Percentiles rank a stretch among this genome's conserved stretches.
phyloP scores from a whole-genome alignment of 106 monocot genomes.

The Hemerocallis citrina region DNA sequence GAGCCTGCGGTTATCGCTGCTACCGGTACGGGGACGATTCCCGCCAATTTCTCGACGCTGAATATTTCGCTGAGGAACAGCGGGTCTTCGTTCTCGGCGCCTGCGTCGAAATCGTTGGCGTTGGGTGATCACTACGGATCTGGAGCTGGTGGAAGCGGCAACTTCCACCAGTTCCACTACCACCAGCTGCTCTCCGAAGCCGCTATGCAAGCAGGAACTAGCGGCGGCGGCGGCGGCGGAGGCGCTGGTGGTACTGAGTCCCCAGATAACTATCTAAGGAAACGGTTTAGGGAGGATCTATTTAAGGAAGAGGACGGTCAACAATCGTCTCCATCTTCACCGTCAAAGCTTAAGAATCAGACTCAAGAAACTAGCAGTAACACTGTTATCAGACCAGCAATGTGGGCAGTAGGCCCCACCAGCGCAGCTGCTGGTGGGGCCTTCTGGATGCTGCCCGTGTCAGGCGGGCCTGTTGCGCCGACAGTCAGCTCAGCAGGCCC shows the following conservation, averaged over 20 bases:
- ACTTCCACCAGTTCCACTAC: constrained; percentile 31
- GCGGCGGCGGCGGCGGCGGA: constrained; percentile 5
- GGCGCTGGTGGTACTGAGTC: constrained; percentile 11
- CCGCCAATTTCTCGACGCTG: constrained; percentile 54
- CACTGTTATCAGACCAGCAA: no score
- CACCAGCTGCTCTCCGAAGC: not conserved
- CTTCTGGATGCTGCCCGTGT: constrained; percentile 96
- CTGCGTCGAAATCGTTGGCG: constrained; percentile 22
- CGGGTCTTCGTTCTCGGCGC: constrained; percentile 30
- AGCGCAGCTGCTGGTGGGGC: constrained; percentile 41
- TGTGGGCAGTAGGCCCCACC: constrained; percentile 68
- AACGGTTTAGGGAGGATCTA: constrained; percentile 68
- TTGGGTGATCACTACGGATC: constrained; percentile 9
- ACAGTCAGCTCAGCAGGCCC: constrained; percentile 3
- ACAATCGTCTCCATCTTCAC: constrained; percentile 19
- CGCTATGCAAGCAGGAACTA: no score
- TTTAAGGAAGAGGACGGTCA: constrained; percentile 65
- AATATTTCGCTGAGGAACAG: constrained; percentile 46
- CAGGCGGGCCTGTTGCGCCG: no score
- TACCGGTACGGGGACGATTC: constrained; percentile 59
- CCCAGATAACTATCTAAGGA: constrained; percentile 54
- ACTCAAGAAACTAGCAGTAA: no score
- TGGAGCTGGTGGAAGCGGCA: constrained; percentile 3
- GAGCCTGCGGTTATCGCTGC: constrained; percentile 57
- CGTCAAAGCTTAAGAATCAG: no score